Percentiles rank a stretch among this genome's conserved stretches.
These are phyloP conservation scores for Leucaena leucocephala DNA, from an alignment of 306 rosid genomes.

Conservation along the genomic window DNA sequence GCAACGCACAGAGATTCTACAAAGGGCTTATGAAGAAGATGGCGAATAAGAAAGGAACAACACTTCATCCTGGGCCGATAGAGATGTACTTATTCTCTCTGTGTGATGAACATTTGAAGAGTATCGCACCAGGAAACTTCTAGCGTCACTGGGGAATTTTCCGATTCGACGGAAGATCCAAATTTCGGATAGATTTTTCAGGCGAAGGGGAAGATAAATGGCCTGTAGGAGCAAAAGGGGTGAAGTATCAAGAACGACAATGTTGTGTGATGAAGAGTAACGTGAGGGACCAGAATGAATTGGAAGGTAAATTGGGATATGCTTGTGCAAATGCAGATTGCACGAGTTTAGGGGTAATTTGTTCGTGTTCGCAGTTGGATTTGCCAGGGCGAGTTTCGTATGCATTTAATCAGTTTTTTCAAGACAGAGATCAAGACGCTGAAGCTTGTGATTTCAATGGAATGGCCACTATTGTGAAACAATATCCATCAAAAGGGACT, in stretches of 20 bases:
- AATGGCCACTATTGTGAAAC: conserved; percentile 39
- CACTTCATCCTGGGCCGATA: conserved; percentile 43
- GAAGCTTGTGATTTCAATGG: conserved; percentile 64
- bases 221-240: conserved; percentile 63
- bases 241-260: conserved; percentile 50
- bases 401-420: conserved; percentile 72
- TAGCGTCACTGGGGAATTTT: conserved; percentile 97
- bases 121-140: conserved; percentile 62
- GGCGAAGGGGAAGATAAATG: conserved; percentile 46
- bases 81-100: conserved; percentile 61
- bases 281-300: neutral
- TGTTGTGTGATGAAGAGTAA: conserved; percentile 57
- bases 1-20: conserved; percentile 58
- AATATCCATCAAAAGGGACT: conserved; percentile 45
- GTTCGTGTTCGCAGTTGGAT: conserved; percentile 51
- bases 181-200: conserved; percentile 60
- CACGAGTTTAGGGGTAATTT: conserved; percentile 44
- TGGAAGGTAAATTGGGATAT: conserved; percentile 13
- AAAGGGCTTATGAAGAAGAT: conserved; percentile 61
- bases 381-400: conserved; percentile 40
- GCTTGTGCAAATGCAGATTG: conserved; percentile 70
- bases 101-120: conserved; percentile 64
- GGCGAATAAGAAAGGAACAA: conserved; percentile 55
- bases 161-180: conserved; percentile 59
- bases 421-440: conserved; percentile 59